These are phyloP conservation scores for Thozetella sp. DNA, from an alignment of 495 filamentous ascomycete species.

Conservation along the genomic window DNA sequence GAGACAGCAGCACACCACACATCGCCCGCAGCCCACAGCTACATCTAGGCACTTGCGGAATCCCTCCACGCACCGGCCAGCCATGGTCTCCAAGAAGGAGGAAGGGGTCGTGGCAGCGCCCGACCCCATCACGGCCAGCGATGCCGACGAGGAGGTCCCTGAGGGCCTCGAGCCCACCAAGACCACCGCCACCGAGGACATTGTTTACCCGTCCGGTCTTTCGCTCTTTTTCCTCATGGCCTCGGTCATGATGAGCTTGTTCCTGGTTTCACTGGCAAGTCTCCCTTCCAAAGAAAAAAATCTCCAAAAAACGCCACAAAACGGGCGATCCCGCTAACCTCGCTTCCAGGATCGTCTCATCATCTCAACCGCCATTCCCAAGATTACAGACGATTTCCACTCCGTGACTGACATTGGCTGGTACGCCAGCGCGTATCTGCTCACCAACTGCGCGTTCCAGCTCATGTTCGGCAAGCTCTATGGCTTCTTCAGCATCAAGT, in stretches of 20 bases:
- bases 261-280: slow-evolving; percentile 31
- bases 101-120: not conserved
- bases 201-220: slow-evolving; percentile 26
- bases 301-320: no score
- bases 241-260: slow-evolving; percentile 32
- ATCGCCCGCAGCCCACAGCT: no score
- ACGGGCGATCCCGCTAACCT: not conserved
- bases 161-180: slow-evolving; percentile 7
- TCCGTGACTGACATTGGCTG: slow-evolving; percentile 53
- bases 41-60: no score
- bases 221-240: slow-evolving; percentile 24
- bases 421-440: slow-evolving; percentile 56
- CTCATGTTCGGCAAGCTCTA: slow-evolving; percentile 55
- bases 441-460: slow-evolving; percentile 43
- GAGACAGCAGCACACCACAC: no score
- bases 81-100: no score
- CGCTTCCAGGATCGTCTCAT: slow-evolving; percentile 34
- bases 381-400: slow-evolving; percentile 50
- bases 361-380: slow-evolving; percentile 50
- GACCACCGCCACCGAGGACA: slow-evolving; percentile 17
- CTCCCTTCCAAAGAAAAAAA: no score
- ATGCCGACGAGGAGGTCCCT: slow-evolving; percentile 4
- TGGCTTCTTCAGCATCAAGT: slow-evolving; percentile 44
- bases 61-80: no score
- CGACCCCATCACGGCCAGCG: slow-evolving; percentile 2